A percentile compares a stretch with the other conserved stretches of the same genome.
phyloP scores from a whole-genome alignment of 768 basidiomycete species.

The Trametes villosa region DNA sequence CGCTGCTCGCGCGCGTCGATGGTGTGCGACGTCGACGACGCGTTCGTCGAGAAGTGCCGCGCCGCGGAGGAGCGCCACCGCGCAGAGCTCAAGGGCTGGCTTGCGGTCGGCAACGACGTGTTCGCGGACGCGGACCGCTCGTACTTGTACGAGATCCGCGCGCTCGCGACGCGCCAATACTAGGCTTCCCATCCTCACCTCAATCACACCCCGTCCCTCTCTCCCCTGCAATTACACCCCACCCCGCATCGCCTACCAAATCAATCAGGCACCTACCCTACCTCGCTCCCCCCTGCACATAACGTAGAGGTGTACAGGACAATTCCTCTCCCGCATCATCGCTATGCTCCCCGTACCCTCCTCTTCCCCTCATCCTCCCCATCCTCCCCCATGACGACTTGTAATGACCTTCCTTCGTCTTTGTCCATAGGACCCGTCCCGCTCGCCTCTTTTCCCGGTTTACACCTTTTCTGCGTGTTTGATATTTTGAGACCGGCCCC shows the following conservation, averaged over 20 bases:
- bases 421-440: slow-evolving; percentile 10
- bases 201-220: not conserved
- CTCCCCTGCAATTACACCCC: not conserved
- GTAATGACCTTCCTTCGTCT: slow-evolving; percentile 15
- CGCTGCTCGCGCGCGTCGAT: slow-evolving; percentile 81
- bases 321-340: slow-evolving; percentile 6
- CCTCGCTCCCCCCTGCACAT: not conserved
- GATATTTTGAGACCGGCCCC: slow-evolving; percentile 23
- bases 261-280: not conserved
- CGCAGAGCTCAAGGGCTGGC: slow-evolving; percentile 85
- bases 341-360: slow-evolving; percentile 2
- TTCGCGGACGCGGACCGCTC: slow-evolving; percentile 57
- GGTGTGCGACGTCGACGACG: slow-evolving; percentile 76
- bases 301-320: slow-evolving; percentile 18
- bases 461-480: slow-evolving; percentile 15
- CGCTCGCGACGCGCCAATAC: slow-evolving; percentile 84
- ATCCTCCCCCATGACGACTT: slow-evolving; percentile 16
- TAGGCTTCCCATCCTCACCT: slow-evolving; percentile 37
- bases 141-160: slow-evolving; percentile 80
- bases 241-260: not conserved
- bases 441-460: slow-evolving; percentile 1
- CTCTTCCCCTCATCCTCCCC: not conserved
- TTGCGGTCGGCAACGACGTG: slow-evolving; percentile 25
- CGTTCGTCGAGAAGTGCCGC: slow-evolving; percentile 72
- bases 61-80: slow-evolving; percentile 83